Conservation (phyloP, 495 filamentous ascomycete genomes). For the Annulohypoxylon moriforme region DNA sequence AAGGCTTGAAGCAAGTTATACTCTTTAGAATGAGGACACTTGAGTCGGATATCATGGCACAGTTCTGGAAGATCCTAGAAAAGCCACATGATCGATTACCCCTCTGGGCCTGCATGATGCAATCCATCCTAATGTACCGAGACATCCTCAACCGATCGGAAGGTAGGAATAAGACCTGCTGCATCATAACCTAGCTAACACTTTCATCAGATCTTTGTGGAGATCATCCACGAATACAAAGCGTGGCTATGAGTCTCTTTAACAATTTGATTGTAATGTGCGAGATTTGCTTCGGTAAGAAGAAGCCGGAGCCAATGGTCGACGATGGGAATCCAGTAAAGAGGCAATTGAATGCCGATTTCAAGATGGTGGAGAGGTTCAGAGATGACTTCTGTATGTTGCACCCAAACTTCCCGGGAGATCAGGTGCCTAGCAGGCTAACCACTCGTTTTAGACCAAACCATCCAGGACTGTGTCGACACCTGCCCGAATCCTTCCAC, state of each 20-base stretch:
- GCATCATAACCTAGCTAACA: constrained; percentile 20
- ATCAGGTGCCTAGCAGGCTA: constrained; percentile 14
- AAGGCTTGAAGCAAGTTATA: constrained; percentile 40
- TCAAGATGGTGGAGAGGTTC: constrained; percentile 25
- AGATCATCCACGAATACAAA: constrained; percentile 22
- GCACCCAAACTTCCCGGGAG: neutral
- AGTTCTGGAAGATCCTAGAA: constrained; percentile 37
- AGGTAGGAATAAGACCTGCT: constrained; percentile 34
- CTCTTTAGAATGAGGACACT: constrained; percentile 42
- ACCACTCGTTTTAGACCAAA: constrained; percentile 25
- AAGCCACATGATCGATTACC: constrained; percentile 48
- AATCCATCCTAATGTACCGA: constrained; percentile 49
- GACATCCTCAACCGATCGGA: constrained; percentile 35
- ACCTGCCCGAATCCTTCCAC: constrained; percentile 25
- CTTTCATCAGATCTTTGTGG: constrained; percentile 24
- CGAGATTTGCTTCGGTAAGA: constrained; percentile 48
- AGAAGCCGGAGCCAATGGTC: constrained; percentile 41
- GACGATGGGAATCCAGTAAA: constrained; percentile 35
- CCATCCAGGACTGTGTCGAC: constrained; percentile 14
- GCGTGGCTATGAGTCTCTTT: constrained; percentile 35
- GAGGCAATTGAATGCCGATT: constrained; percentile 38
- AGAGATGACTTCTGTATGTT: constrained; percentile 46
- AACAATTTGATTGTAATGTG: constrained; percentile 50
- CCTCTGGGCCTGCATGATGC: constrained; percentile 49
- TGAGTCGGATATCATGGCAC: constrained; percentile 38